Evolutionary conservation across 2,329 filamentous ascomycete species (phyloP).

Genomic region (Botrytis hyacinthi): DNA sequence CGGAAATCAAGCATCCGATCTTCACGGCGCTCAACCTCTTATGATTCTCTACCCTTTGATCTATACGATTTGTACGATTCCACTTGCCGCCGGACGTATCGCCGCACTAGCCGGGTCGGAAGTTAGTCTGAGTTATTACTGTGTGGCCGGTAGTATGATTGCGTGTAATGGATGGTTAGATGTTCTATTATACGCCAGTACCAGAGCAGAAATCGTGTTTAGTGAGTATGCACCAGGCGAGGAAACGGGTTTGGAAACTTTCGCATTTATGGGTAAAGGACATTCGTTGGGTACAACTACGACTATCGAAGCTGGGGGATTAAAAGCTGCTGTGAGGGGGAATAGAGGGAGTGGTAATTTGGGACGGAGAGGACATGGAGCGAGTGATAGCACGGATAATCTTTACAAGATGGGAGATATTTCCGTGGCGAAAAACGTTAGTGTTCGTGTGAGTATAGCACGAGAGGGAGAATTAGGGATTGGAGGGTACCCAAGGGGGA

Average conservation of each 20-base stretch:
- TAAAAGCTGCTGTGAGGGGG: constrained; percentile 12
- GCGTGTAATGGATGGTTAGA: constrained; percentile 56
- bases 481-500: not conserved
- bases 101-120: constrained; percentile 55
- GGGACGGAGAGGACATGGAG: not conserved
- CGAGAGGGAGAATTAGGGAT: not conserved
- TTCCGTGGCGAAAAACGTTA: constrained; percentile 32
- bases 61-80: constrained; percentile 67
- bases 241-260: constrained; percentile 52
- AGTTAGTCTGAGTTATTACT: constrained; percentile 55
- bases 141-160: constrained; percentile 58
- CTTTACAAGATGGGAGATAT: constrained; percentile 33
- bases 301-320: constrained; percentile 23
- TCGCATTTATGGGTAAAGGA: constrained; percentile 40
- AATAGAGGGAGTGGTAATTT: constrained; percentile 2
- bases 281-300: constrained; percentile 25
- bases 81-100: constrained; percentile 63
- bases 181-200: constrained; percentile 52
- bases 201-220: constrained; percentile 54
- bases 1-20: not conserved
- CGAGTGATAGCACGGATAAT: constrained; percentile 28
- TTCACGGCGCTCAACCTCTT: constrained; percentile 42
- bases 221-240: constrained; percentile 42
- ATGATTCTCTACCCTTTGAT: constrained; percentile 67
- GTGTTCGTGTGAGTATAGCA: constrained; percentile 25